Conservation (phyloP, 176 grass and related monocot genomes). For the Leersia perrieri region DNA sequence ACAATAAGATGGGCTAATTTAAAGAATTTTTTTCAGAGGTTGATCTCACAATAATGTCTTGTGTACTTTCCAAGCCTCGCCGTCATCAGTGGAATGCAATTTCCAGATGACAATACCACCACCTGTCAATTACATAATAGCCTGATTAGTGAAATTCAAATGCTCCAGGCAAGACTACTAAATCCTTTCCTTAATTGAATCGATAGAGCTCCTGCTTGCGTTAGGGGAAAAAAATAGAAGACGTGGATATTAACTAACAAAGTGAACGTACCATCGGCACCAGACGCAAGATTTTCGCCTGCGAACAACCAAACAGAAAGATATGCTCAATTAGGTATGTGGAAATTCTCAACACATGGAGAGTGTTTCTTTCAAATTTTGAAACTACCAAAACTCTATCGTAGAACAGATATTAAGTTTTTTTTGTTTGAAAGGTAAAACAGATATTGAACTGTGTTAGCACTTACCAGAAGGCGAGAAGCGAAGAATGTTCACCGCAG, state of each 20-base stretch:
- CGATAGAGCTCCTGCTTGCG: background rate
- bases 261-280: conserved; percentile 74
- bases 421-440: no score
- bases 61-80: conserved; percentile 70
- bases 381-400: background rate
- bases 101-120: conserved; percentile 86
- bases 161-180: background rate
- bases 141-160: conserved; percentile 1
- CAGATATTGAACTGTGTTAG: background rate
- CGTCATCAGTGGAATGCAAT: conserved; percentile 37
- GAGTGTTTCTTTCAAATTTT: background rate
- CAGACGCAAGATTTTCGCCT: conserved; percentile 83
- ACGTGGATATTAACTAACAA: background rate
- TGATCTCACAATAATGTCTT: conserved; percentile 67
- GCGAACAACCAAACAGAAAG: conserved; percentile 10
- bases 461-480: conserved; percentile 86
- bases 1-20: conserved; percentile 4
- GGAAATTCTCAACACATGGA: background rate
- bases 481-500: conserved; percentile 83
- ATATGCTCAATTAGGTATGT: background rate
- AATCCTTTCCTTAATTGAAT: background rate
- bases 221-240: background rate
- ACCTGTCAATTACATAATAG: conserved; percentile 36
- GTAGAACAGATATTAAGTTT: background rate
- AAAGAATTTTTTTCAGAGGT: background rate